Evolutionary conservation across 345 rosid genomes (phyloP), one percentile per base, ranked within the genome.

Genomic region (Gossypium turneri): DNA sequence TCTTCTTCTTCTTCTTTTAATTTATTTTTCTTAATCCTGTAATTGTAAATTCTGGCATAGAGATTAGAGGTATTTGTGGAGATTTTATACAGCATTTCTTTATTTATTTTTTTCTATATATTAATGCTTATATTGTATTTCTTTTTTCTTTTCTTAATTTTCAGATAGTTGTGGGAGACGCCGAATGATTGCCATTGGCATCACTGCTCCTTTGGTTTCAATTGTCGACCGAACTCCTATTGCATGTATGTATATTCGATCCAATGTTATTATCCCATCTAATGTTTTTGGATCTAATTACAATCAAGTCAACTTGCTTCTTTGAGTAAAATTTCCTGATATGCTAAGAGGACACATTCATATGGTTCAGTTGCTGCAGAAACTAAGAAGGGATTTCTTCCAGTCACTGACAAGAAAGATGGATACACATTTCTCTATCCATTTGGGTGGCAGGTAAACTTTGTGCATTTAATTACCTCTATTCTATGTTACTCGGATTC

Each of bases 311-410:
- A 13, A 66, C 52, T 6, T 19, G 27, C 29, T 20, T 25, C n/a
- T 59, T 5, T 25, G 41, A 25, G 25, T 25, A 59, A 59, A 24
- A 72, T 78, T 58, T 78, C 64, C 84, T 81, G 85, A 84, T 79
- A 81, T 88, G 89, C 91, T 90, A 90, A 87, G 89, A 86, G 80
- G 88, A 85, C 85, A 75, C 84, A 83, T 85, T 92, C 94, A 92
- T 91, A 82, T 92, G 93, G 86, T 84, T 91, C 97, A 92, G 98
- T 91, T 92, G 97, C 97, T 92, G 97, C 97, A 92, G 97, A 94
- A 88, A 81, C 59, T 78, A 89, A 92, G 74, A 88, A 88, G 78
- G 97, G 94, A 56, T 92, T 87, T 79, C 79, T 86, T n/a, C 22
- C 83, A 24, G 94, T 89, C 75, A 74, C 83, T 9, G 98, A 91